A percentile compares a stretch with the other conserved stretches of the same genome.
Evolutionary conservation across 371 early-diverging fungal genomes (phyloP).

Genomic region (Mucor ambiguus): DNA sequence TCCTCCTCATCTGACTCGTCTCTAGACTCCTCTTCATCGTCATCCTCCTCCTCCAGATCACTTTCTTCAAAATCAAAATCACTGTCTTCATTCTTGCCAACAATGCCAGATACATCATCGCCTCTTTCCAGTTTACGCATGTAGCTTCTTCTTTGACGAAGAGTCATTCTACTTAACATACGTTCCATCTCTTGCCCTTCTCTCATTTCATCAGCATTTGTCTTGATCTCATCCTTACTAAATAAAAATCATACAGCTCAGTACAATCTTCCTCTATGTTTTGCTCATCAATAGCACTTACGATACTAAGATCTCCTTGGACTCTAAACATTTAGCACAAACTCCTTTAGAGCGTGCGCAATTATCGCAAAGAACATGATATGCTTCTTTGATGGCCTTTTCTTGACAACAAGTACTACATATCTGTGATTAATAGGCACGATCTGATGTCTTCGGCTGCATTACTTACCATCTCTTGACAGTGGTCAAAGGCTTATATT

Average conservation of each 20-base stretch:
- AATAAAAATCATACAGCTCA: constrained; percentile 3
- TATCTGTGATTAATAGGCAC: background rate
- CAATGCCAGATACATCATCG: constrained; percentile 48
- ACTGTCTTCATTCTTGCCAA: constrained; percentile 40
- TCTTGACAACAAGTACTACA: constrained; percentile 65
- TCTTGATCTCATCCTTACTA: constrained; percentile 59
- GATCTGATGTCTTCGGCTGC: background rate
- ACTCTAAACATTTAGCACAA: constrained; percentile 92
- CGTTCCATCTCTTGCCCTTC: constrained; percentile 78
- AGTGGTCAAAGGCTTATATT: constrained; percentile 95
- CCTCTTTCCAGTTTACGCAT: constrained; percentile 79
- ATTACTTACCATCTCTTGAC: constrained; percentile 82
- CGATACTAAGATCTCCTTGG: constrained; percentile 68
- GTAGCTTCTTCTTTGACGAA: constrained; percentile 87
- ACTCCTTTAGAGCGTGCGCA: constrained; percentile 83
- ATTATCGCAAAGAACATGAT: constrained; percentile 91
- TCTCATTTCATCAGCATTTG: constrained; percentile 55
- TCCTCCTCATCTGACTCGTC: constrained; percentile 30
- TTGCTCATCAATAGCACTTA: constrained; percentile 21
- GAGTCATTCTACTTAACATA: constrained; percentile 72
- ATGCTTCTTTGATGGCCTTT: constrained; percentile 90
- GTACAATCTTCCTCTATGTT: background rate
- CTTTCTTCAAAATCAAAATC: constrained; percentile 51
- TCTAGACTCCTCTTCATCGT: constrained; percentile 30
- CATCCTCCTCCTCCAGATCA: constrained; percentile 43